Base-by-base conservation (phyloP, 345 rosid species). In the Populus pruinosa region DNA sequence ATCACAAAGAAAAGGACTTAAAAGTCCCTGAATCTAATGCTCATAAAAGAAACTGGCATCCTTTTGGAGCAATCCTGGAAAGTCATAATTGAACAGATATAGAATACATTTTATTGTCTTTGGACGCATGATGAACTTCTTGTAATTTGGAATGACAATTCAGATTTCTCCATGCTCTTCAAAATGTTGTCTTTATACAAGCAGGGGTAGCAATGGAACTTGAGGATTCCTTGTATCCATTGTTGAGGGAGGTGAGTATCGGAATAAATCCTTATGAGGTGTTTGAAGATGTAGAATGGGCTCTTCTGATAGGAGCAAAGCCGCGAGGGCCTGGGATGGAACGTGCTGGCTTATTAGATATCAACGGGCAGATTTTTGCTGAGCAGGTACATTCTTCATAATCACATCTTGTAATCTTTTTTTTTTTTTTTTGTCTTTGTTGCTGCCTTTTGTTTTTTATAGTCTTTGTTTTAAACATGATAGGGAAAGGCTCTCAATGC, bases 241-340 rank as follows among this genome's bases (percentile, higher is more conserved):
- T 96, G 83, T 82, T 96, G 90, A 91, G 97, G 85, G 97, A 96
- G 83, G 99, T 96, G 78, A 87, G 82, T 69, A 93, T 96, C 25
- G 93, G 99, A 78, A 92, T 90, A 47, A 73, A 90, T 81, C 87
- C 99, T 63, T 88, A 91, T 59, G 99, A 96, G 74, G 85, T 96
- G 69, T 96, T 92, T 75, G 89, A 92, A 88, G 99, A 96, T 83
- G 98, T 87, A 21, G 93, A 93, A 76, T 96, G 98, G 99, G 98
- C 98, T 86, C 91, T 96, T 76, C 79, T 96, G 73, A 96, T 96
- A 61, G 99, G 98, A 64, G 99, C 99, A 67, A 96, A 93, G 87
- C 99, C 99, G 63, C 94, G 99, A 82, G 99, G 99, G 8, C 99
- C 97, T 72, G 98, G 99, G 75, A 86, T 96, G 93, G 99, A 93